phyloP scores from a whole-genome alignment of 2,329 filamentous ascomycete species.

The Penicillium digitatum region DNA sequence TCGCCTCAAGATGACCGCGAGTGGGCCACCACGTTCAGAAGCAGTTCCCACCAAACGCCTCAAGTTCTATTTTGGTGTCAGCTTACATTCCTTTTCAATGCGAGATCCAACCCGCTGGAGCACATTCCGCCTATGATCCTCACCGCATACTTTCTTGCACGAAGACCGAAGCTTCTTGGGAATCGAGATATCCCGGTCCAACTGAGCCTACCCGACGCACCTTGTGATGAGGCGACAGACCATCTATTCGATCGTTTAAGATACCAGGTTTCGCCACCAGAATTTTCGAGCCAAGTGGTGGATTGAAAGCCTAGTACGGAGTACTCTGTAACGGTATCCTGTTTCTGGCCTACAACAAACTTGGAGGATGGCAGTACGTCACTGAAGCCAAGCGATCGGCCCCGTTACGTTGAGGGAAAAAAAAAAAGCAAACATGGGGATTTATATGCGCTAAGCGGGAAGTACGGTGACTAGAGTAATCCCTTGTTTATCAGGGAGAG shows the following conservation, averaged over 20 bases:
- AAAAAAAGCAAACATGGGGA: constrained; percentile 4
- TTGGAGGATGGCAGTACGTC: constrained; percentile 4
- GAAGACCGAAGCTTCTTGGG: background rate
- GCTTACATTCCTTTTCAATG: background rate
- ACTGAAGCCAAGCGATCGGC: background rate
- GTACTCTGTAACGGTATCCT: background rate
- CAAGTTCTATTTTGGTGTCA: constrained; percentile 4
- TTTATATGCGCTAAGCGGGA: background rate
- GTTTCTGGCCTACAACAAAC: constrained; percentile 7
- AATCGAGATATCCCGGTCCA: background rate
- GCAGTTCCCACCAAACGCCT: constrained; percentile 13
- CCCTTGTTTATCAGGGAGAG: background rate
- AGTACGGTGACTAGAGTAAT: background rate
- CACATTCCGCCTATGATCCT: background rate
- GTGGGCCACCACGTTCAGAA: constrained; percentile 23
- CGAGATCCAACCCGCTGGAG: background rate
- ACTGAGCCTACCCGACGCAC: constrained; percentile 16
- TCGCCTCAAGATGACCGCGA: constrained; percentile 13
- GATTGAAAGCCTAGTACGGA: background rate
- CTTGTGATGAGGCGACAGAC: constrained; percentile 6
- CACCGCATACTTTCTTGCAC: background rate
- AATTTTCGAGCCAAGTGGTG: background rate
- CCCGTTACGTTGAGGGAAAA: background rate
- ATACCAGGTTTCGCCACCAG: constrained; percentile 13
- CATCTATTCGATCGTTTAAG: constrained; percentile 9